phyloP scores from a whole-genome alignment of 2,329 filamentous ascomycete genomes.

The Colletotrichum salicis region DNA sequence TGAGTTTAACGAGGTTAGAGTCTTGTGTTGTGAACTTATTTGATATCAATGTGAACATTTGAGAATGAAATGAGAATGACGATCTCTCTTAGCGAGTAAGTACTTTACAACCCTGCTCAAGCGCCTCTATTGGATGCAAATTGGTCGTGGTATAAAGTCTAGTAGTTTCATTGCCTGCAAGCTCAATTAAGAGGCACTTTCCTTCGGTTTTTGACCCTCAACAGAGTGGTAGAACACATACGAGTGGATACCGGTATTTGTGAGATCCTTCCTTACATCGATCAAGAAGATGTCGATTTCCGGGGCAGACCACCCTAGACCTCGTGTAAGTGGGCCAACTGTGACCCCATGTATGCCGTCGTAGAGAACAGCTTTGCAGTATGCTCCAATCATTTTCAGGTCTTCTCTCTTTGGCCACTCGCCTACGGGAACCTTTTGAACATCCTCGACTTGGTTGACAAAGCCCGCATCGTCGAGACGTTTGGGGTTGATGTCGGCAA shows the following conservation, averaged over 20 bases:
- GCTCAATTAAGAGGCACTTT: not conserved
- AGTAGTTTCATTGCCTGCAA: not conserved
- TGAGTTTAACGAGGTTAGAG: too few species aligned
- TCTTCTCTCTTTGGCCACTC: conserved; percentile 64
- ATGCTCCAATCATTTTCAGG: conserved; percentile 44
- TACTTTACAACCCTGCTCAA: too few species aligned
- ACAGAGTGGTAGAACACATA: conserved; percentile 37
- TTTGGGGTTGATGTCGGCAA: conserved; percentile 59
- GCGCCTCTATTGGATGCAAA: too few species aligned
- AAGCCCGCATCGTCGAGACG: conserved; percentile 62
- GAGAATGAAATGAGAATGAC: too few species aligned
- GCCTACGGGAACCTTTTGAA: conserved; percentile 61
- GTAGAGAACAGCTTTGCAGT: conserved; percentile 36
- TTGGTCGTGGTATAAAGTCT: too few species aligned
- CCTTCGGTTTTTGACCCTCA: conserved; percentile 1
- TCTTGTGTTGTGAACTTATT: too few species aligned
- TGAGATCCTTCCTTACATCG: conserved; percentile 44
- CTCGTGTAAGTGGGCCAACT: conserved; percentile 47
- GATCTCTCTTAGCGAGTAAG: too few species aligned
- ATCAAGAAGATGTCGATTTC: conserved; percentile 48
- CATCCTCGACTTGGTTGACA: conserved; percentile 48
- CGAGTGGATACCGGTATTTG: conserved; percentile 46
- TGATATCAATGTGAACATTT: too few species aligned
- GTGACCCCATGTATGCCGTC: conserved; percentile 48
- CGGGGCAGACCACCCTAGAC: conserved; percentile 45